Evolutionary conservation across 495 filamentous ascomycete genomes (phyloP).

Genomic region (Aeminium ludgeri): DNA sequence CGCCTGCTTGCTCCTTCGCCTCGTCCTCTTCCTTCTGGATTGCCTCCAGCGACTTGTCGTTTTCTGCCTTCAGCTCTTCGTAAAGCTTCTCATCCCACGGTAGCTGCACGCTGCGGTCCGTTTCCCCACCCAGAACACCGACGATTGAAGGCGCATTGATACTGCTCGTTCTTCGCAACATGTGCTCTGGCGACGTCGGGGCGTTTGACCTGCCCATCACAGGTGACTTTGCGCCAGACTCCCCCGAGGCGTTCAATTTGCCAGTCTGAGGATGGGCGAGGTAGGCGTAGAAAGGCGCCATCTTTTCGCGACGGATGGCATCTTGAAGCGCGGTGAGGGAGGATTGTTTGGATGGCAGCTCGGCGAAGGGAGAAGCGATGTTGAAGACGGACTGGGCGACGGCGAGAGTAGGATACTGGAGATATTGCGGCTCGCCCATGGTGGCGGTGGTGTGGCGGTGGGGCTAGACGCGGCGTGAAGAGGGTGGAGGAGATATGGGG

Average conservation of each 20-base stretch:
- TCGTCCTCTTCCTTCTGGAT: slow-evolving; percentile 83
- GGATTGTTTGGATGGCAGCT: slow-evolving; percentile 46
- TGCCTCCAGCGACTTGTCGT: slow-evolving; percentile 76
- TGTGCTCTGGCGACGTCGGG: slow-evolving; percentile 3
- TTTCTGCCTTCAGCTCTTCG: slow-evolving; percentile 67
- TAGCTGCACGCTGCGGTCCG: slow-evolving; percentile 34
- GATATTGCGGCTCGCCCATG: slow-evolving; percentile 97
- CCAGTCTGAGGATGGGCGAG: slow-evolving; percentile 89
- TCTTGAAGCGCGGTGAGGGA: slow-evolving; percentile 76
- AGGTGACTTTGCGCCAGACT: slow-evolving; percentile 23
- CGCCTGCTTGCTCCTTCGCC: slow-evolving; percentile 65
- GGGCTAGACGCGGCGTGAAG: slow-evolving; percentile 1
- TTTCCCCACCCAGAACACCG: slow-evolving; percentile 14
- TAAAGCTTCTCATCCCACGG: slow-evolving; percentile 86
- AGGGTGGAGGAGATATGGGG: neutral
- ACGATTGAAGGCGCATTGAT: slow-evolving; percentile 13
- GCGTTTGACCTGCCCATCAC: slow-evolving; percentile 2
- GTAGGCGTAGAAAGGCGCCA: slow-evolving; percentile 91
- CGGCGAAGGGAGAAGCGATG: slow-evolving; percentile 73
- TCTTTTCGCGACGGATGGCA: slow-evolving; percentile 83
- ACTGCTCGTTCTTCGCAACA: slow-evolving; percentile 19
- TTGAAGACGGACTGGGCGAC: slow-evolving; percentile 96
- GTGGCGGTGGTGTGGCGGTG: slow-evolving; percentile 37
- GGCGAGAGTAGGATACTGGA: slow-evolving; percentile 80
- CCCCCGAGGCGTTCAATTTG: slow-evolving; percentile 62